phyloP scores from a whole-genome alignment of 441 rosid species.

The Populus tomentosa region DNA sequence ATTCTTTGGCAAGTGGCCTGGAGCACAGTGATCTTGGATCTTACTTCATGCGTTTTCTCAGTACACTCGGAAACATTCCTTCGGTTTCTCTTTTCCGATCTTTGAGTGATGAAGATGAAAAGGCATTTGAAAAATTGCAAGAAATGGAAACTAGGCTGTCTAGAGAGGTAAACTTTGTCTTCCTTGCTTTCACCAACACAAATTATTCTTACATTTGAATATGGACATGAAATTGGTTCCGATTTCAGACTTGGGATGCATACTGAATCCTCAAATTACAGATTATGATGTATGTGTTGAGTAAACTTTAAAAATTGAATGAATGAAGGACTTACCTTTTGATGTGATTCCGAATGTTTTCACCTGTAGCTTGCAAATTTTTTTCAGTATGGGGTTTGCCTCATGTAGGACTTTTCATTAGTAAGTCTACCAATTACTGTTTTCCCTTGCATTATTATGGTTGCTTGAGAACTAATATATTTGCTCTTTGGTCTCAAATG shows the following conservation, averaged over 20 bases:
- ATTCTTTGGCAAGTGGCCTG: conserved; percentile 34
- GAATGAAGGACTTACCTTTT: background rate
- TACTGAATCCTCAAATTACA: conserved; percentile 7
- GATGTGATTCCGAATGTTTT: background rate
- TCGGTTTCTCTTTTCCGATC: conserved; percentile 84
- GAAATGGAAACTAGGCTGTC: conserved; percentile 67
- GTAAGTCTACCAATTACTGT: background rate
- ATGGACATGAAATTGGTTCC: background rate
- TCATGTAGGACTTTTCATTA: background rate
- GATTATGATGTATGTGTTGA: background rate
- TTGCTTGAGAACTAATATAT: background rate
- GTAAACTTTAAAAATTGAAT: background rate
- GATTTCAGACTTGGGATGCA: background rate
- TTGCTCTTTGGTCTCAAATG: background rate
- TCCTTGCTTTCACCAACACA: background rate
- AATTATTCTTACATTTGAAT: background rate
- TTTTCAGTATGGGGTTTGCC: background rate
- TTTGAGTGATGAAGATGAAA: conserved; percentile 72
- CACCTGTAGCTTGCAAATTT: background rate
- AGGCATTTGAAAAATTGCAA: conserved; percentile 61
- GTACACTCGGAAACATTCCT: conserved; percentile 86
- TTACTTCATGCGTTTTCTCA: conserved; percentile 74
- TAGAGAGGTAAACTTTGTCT: conserved; percentile 48
- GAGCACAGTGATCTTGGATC: conserved; percentile 77
- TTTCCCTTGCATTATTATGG: background rate